A percentile compares a stretch with the other conserved stretches of the same genome.
These are phyloP conservation scores for Pluteus cervinus DNA, from an alignment of 768 basidiomycete genomes.

Conservation along the genomic window DNA sequence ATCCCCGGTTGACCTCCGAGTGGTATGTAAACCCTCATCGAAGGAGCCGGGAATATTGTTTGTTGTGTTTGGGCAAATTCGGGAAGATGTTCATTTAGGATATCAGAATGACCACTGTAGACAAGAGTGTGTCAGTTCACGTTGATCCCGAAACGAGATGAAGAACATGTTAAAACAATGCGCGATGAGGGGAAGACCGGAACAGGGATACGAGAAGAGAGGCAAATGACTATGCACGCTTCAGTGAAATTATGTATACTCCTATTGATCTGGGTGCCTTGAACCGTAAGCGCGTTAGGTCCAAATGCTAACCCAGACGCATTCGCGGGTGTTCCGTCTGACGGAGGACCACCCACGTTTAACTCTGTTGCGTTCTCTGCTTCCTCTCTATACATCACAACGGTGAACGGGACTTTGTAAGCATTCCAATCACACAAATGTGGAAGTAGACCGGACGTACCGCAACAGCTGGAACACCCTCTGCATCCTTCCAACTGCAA, in stretches of 20 bases:
- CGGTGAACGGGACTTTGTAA: conserved; percentile 2
- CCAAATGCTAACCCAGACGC: conserved; percentile 24
- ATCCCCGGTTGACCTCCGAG: too few species aligned
- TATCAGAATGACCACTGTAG: conserved; percentile 60
- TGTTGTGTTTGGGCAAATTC: conserved; percentile 40
- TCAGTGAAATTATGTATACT: conserved; percentile 70
- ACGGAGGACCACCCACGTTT: conserved; percentile 29
- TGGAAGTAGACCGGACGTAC: conserved; percentile 35
- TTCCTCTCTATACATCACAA: conserved; percentile 50
- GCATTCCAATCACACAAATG: background rate
- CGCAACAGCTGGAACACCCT: conserved; percentile 83
- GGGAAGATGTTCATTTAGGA: conserved; percentile 71
- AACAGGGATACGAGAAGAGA: background rate
- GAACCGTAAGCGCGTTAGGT: conserved; percentile 54
- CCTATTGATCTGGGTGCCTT: conserved; percentile 48
- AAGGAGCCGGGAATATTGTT: conserved; percentile 53
- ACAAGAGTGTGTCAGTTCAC: too few species aligned
- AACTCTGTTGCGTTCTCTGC: conserved; percentile 74
- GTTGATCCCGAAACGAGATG: too few species aligned
- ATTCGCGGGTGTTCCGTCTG: conserved; percentile 16
- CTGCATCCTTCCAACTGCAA: conserved; percentile 88
- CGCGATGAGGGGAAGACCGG: conserved; percentile 1
- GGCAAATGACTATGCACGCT: conserved; percentile 43
- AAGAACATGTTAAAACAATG: too few species aligned
- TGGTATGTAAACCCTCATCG: too few species aligned